Percentiles rank a stretch among this genome's conserved stretches.
phyloP scores from a whole-genome alignment of 768 basidiomycete genomes.

The Pleurotus tuber-regium region DNA sequence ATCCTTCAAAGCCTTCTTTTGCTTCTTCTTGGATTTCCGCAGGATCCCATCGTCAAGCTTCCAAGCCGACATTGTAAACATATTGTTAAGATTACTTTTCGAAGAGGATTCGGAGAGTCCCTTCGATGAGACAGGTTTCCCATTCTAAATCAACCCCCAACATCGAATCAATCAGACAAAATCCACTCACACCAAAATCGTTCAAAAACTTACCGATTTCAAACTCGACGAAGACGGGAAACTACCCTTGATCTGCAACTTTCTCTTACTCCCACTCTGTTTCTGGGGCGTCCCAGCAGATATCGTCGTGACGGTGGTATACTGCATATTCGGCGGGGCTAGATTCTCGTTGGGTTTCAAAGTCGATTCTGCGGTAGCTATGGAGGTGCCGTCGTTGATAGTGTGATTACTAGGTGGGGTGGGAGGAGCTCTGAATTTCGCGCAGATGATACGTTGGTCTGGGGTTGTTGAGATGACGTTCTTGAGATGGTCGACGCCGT shows the following conservation, averaged over 20 bases:
- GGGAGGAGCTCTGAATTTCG: constrained; percentile 10
- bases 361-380: not conserved
- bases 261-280: not conserved
- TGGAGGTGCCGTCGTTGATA: too few species aligned
- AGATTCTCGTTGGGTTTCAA: not conserved
- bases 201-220: not conserved
- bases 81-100: constrained; percentile 8
- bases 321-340: not conserved
- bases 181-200: too few species aligned
- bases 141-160: not conserved
- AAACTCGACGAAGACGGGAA: constrained; percentile 3
- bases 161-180: not conserved
- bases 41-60: not conserved
- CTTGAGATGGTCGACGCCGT: constrained; percentile 40
- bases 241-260: constrained; percentile 1
- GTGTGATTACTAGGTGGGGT: not conserved
- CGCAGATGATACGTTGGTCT: constrained; percentile 10
- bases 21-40: constrained; percentile 18
- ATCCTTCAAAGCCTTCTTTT: constrained; percentile 18
- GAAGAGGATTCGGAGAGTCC: constrained; percentile 4
- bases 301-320: not conserved
- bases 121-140: constrained; percentile 3
- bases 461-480: not conserved
- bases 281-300: not conserved
- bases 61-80: constrained; percentile 8